Evolutionary conservation across 768 basidiomycete genomes (phyloP).

Genomic region (Mycena rebaudengoi): DNA sequence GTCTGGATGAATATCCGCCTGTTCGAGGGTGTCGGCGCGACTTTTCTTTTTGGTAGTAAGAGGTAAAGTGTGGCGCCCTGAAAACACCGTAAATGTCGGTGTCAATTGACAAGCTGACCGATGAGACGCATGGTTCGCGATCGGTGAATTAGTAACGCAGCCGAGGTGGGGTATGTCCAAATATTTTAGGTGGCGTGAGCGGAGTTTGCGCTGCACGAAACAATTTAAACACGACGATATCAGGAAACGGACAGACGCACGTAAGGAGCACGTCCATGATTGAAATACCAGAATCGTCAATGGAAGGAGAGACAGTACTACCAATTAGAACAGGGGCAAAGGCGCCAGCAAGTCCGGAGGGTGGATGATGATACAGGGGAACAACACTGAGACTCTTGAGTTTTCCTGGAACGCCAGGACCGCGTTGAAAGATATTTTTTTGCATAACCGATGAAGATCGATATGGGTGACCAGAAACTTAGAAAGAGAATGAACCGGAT

Average conservation of each 20-base stretch:
- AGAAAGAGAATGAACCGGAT: no score
- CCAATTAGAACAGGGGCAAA: conserved; percentile 11
- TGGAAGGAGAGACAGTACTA: background rate
- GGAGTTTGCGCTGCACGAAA: conserved; percentile 9
- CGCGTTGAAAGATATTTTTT: background rate
- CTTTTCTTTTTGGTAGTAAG: conserved; percentile 15
- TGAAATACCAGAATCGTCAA: conserved; percentile 2
- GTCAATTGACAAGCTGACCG: background rate
- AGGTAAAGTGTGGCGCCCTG: conserved; percentile 15
- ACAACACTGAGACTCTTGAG: background rate
- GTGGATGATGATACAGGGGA: conserved; percentile 2
- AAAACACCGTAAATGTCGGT: background rate
- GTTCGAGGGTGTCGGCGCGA: background rate
- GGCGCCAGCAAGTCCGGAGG: conserved; percentile 7
- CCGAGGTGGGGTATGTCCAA: conserved; percentile 10
- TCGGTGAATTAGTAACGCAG: conserved; percentile 13
- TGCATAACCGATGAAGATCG: conserved; percentile 12
- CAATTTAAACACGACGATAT: background rate
- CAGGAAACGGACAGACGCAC: background rate
- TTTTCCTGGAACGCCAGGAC: conserved; percentile 1
- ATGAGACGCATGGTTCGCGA: conserved; percentile 16
- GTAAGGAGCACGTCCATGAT: conserved; percentile 9
- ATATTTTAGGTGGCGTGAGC: conserved; percentile 18
- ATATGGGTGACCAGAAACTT: no score
- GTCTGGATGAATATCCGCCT: conserved; percentile 24